These are phyloP conservation scores for Penicillium argentinense DNA, from an alignment of 495 filamentous ascomycete genomes.

Conservation along the genomic window DNA sequence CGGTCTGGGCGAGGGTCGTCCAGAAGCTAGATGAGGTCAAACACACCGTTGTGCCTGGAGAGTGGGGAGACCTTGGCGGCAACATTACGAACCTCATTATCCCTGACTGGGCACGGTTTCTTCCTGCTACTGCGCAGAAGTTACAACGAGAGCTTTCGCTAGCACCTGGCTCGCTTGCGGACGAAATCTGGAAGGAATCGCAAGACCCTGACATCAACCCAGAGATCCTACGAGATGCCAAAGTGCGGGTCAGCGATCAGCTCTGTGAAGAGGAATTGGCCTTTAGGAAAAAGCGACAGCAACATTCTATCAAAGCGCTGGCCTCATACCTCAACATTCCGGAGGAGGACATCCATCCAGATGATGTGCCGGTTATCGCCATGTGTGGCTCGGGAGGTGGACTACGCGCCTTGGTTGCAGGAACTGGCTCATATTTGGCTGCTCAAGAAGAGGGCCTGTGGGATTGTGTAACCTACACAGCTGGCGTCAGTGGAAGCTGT, in stretches of 20 bases:
- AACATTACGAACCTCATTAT: conserved; percentile 68
- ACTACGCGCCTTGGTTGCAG: conserved; percentile 83
- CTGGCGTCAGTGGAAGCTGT: conserved; percentile 92
- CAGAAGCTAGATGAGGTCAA: conserved; percentile 54
- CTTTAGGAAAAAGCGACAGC: conserved; percentile 65
- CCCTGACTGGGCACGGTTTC: conserved; percentile 75
- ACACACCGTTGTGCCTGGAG: conserved; percentile 52
- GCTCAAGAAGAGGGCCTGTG: conserved; percentile 82
- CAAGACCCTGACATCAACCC: conserved; percentile 79
- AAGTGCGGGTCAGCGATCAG: conserved; percentile 76
- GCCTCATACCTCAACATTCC: conserved; percentile 77
- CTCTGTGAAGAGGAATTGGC: conserved; percentile 80
- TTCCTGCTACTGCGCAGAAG: conserved; percentile 79
- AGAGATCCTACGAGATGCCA: conserved; percentile 76
- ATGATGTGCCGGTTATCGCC: conserved; percentile 90
- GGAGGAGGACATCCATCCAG: conserved; percentile 79
- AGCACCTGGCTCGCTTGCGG: conserved; percentile 80
- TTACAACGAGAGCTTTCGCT: conserved; percentile 86
- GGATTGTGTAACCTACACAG: conserved; percentile 90
- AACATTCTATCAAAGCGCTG: conserved; percentile 65
- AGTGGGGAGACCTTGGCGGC: conserved; percentile 62
- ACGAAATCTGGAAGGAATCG: conserved; percentile 91
- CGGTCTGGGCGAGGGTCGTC: conserved; percentile 61
- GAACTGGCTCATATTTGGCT: conserved; percentile 78
- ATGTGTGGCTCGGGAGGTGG: conserved; percentile 93